phyloP scores from a whole-genome alignment of 495 filamentous ascomycete genomes.

The Gamarada debralockiae region DNA sequence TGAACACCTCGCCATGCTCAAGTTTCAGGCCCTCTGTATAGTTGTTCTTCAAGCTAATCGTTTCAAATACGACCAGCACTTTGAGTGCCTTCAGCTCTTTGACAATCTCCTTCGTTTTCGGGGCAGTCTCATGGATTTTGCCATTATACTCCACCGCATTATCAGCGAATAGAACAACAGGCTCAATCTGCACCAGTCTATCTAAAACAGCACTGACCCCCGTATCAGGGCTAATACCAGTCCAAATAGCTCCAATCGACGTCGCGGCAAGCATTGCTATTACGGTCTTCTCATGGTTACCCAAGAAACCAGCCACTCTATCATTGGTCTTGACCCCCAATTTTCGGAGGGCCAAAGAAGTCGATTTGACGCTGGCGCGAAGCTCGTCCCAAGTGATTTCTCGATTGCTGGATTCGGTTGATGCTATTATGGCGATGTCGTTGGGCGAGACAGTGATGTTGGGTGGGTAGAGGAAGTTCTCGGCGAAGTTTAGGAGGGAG shows the following conservation, averaged over 20 bases:
- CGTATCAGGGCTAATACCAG: slow-evolving; percentile 70
- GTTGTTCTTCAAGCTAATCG: slow-evolving; percentile 44
- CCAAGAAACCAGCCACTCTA: slow-evolving; percentile 65
- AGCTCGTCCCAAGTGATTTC: slow-evolving; percentile 60
- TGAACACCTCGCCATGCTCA: slow-evolving; percentile 8
- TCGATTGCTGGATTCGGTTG: slow-evolving; percentile 55
- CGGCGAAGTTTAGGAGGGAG: slow-evolving; percentile 56
- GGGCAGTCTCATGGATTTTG: slow-evolving; percentile 59
- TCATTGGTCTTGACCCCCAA: slow-evolving; percentile 62
- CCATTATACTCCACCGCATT: slow-evolving; percentile 75
- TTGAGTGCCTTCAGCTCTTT: slow-evolving; percentile 57
- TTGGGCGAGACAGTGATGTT: slow-evolving; percentile 50
- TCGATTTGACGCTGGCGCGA: slow-evolving; percentile 43
- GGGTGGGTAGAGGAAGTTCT: slow-evolving; percentile 54
- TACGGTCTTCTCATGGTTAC: slow-evolving; percentile 66
- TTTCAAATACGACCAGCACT: slow-evolving; percentile 66
- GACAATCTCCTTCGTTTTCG: slow-evolving; percentile 65
- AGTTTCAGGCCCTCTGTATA: slow-evolving; percentile 49
- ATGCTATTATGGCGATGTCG: slow-evolving; percentile 55
- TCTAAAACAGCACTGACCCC: slow-evolving; percentile 72
- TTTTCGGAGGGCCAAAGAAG: slow-evolving; percentile 56
- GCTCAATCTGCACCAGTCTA: slow-evolving; percentile 65
- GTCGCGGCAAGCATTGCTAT: slow-evolving; percentile 58
- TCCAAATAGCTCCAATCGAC: slow-evolving; percentile 67
- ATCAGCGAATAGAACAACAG: slow-evolving; percentile 68